Evolutionary conservation across 768 basidiomycete species (phyloP).

Genomic region (Crassisporium funariophilum): DNA sequence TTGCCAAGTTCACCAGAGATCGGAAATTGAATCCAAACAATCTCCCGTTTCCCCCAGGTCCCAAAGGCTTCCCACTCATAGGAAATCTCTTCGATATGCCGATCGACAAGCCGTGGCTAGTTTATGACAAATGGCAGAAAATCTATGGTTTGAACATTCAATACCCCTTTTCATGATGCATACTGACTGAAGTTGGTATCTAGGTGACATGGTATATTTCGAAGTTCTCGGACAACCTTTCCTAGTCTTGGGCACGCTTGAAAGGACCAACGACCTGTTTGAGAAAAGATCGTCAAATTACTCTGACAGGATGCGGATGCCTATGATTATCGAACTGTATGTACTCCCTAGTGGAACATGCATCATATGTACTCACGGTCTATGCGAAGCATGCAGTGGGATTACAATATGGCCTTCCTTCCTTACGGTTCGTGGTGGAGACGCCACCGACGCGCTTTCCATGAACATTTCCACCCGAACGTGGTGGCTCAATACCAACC

Average conservation of each 20-base stretch:
- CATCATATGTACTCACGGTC: background rate
- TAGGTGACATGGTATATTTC: slow-evolving; percentile 57
- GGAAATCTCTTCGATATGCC: slow-evolving; percentile 32
- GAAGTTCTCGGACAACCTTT: slow-evolving; percentile 40
- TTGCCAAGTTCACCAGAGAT: background rate
- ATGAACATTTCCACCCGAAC: slow-evolving; percentile 49
- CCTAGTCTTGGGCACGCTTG: slow-evolving; percentile 26
- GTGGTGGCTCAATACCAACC: slow-evolving; percentile 44
- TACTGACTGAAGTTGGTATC: background rate
- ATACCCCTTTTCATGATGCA: background rate
- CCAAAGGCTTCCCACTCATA: slow-evolving; percentile 30
- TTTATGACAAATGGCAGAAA: slow-evolving; percentile 32
- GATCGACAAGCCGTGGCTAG: slow-evolving; percentile 28
- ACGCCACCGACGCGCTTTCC: slow-evolving; percentile 50
- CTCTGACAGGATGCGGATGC: slow-evolving; percentile 47
- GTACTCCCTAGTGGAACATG: slow-evolving; percentile 12
- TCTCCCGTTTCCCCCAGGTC: slow-evolving; percentile 31
- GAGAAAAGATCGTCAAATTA: slow-evolving; percentile 56
- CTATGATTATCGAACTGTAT: slow-evolving; percentile 53
- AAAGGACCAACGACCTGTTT: slow-evolving; percentile 49
- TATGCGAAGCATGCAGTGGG: slow-evolving; percentile 21
- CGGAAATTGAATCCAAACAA: background rate
- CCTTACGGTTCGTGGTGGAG: slow-evolving; percentile 43
- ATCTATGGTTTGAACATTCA: slow-evolving; percentile 27
- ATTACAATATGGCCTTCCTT: slow-evolving; percentile 50